Evolutionary conservation across 2,329 filamentous ascomycete species (phyloP), one percentile per base, ranked within the genome.

Genomic region (Aspergillus awamori): DNA sequence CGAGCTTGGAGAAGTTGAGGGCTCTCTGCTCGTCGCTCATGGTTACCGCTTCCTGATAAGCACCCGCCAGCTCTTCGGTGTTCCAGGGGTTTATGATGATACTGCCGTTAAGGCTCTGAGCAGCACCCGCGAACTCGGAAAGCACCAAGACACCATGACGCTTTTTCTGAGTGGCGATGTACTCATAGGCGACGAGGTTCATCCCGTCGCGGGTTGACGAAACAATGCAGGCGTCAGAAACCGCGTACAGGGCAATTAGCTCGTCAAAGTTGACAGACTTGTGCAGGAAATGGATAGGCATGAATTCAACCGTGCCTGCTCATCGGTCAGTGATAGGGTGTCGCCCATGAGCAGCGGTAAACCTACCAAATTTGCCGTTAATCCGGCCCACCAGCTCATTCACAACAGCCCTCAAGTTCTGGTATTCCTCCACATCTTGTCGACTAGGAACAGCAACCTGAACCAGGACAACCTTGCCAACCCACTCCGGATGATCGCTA

Each of bases 21-120:
- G 89, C 87, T 57, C 93, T 88, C 79, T 95, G 90, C 77, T 97
- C 93, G 17, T 93, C 87, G 57, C 89, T 89, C 92, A 98, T 97
- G 58, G 93, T 97, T 47, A 98, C 93, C n/a, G 94, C 92, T 67
- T 97, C 93, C 77, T 97, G 91, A 68, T 98, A 93, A 5, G 93
- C 92, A 70, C 93, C 91, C 43, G 94, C 93, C 39, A 98, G 83
- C 77, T 98, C 94, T 74, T 97, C 93, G 0, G 93, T 97, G 76
- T 98, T 98, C 95, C 95, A 99, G 1, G 95, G 95, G 78, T 99
- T 99, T 72, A 98, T 92, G 57, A 98, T 93, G 55, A 98, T 83
- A 69, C 91, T 93, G 63, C 94, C 94, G 68, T 96, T 97, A 60
- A 99, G 84, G 64, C 91, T 95, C 78, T 98, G 95, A 0, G 95